A percentile compares a stretch with the other conserved stretches of the same genome.
These are phyloP conservation scores for Scleroderma citrinum DNA, from an alignment of 768 basidiomycete genomes.

Conservation along the genomic window DNA sequence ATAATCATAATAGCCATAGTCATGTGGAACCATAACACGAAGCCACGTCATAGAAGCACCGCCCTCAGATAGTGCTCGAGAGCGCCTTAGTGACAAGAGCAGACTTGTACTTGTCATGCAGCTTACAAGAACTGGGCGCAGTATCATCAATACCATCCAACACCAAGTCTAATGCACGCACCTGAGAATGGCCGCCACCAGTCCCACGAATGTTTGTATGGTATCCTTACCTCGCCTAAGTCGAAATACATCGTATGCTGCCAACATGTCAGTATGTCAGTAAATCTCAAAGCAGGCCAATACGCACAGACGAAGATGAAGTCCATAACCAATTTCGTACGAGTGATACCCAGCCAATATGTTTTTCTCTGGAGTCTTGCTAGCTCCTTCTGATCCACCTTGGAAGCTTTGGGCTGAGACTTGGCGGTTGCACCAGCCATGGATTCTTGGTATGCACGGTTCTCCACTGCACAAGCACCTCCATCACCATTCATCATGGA, in stretches of 20 bases:
- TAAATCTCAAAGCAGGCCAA: constrained; percentile 12
- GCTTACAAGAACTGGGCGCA: constrained; percentile 56
- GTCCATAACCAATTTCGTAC: constrained; percentile 76
- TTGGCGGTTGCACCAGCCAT: constrained; percentile 66
- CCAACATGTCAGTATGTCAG: constrained; percentile 5
- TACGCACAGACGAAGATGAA: constrained; percentile 78
- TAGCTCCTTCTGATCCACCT: constrained; percentile 67
- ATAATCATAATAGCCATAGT: too few relatives aligned
- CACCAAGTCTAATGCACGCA: constrained; percentile 26
- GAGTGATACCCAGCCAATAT: constrained; percentile 68
- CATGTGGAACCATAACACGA: too few relatives aligned
- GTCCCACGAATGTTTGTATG: constrained; percentile 60
- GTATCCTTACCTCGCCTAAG: constrained; percentile 54
- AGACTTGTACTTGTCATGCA: constrained; percentile 67
- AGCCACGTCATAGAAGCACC: neutral
- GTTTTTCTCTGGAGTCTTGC: constrained; percentile 60
- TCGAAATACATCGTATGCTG: constrained; percentile 78
- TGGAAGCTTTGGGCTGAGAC: constrained; percentile 51
- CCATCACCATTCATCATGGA: neutral
- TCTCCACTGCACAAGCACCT: constrained; percentile 48
- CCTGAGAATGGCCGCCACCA: constrained; percentile 71
- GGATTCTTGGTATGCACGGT: constrained; percentile 67
- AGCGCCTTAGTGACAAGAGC: constrained; percentile 47
- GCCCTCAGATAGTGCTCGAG: constrained; percentile 16
- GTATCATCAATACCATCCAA: constrained; percentile 1